phyloP scores from a whole-genome alignment of 768 basidiomycete species.

The Boletus rufocinnamomeus region DNA sequence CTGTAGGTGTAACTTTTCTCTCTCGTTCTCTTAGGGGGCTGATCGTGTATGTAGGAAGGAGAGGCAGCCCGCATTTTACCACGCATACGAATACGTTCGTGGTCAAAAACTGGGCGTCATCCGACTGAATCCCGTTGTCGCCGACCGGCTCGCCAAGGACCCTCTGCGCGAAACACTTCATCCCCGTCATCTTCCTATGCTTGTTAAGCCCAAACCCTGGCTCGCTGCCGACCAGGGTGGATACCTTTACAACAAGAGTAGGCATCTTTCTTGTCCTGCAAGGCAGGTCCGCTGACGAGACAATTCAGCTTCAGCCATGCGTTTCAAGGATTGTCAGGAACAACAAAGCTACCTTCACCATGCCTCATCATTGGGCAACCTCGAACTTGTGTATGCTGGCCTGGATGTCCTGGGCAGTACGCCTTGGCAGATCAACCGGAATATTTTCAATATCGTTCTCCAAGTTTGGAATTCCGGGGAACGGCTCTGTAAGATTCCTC shows the following conservation, averaged over 20 bases:
- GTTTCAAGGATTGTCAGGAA: constrained; percentile 88
- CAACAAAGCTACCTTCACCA: constrained; percentile 76
- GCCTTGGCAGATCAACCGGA: constrained; percentile 85
- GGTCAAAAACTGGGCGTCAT: constrained; percentile 94
- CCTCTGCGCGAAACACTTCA: constrained; percentile 70
- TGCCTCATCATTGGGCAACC: constrained; percentile 70
- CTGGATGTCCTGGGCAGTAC: constrained; percentile 89
- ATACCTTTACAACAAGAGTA: constrained; percentile 79
- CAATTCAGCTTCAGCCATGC: constrained; percentile 70
- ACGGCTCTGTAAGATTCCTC: constrained; percentile 81
- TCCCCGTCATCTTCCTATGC: constrained; percentile 95
- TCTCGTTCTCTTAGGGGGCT: constrained; percentile 5
- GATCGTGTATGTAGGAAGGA: constrained; percentile 52
- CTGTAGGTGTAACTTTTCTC: constrained; percentile 47
- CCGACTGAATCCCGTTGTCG: constrained; percentile 78
- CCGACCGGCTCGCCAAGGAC: constrained; percentile 77
- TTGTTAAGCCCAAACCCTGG: constrained; percentile 91
- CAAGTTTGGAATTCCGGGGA: constrained; percentile 87
- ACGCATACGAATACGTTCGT: constrained; percentile 91
- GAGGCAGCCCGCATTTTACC: constrained; percentile 86
- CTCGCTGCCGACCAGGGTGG: constrained; percentile 72
- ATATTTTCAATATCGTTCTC: constrained; percentile 73
- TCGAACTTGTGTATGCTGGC: constrained; percentile 85
- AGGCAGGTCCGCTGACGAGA: constrained; percentile 1
- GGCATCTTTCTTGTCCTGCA: constrained; percentile 24